phyloP scores from a whole-genome alignment of 495 filamentous ascomycete species.

The Poronia punctata region DNA sequence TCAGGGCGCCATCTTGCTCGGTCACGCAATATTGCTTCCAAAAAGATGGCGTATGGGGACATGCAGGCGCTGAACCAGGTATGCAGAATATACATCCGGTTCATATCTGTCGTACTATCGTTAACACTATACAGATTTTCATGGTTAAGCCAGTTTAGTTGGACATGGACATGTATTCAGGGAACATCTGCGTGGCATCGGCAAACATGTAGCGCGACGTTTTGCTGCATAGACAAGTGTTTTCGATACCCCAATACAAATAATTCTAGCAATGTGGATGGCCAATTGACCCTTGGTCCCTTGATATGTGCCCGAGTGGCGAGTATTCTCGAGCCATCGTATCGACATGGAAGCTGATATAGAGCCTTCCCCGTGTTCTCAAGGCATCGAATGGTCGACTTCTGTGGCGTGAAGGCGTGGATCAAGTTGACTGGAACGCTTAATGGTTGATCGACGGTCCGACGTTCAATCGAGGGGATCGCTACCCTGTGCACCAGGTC shows the following conservation, averaged over 20 bases:
- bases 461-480: too few relatives aligned
- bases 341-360: too few relatives aligned
- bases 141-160: constrained; percentile 53
- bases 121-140: constrained; percentile 56
- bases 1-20: constrained; percentile 57
- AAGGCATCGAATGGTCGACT: constrained; percentile 1
- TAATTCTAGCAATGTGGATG: not conserved
- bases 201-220: constrained; percentile 9
- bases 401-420: not conserved
- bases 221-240: constrained; percentile 5
- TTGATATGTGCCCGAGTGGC: constrained; percentile 5
- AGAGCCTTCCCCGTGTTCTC: not conserved
- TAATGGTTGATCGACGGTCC: constrained; percentile 6
- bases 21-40: constrained; percentile 68
- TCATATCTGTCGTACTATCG: not conserved
- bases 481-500: too few relatives aligned
- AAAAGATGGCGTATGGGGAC: constrained; percentile 66
- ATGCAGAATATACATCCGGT: constrained; percentile 15
- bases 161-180: constrained; percentile 2
- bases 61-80: constrained; percentile 71
- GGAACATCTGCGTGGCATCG: constrained; percentile 2
- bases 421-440: constrained; percentile 6
- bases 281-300: too few relatives aligned
- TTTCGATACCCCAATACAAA: constrained; percentile 13
- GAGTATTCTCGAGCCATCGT: not conserved